Percentiles rank a stretch among this genome's conserved stretches.
phyloP scores from a whole-genome alignment of 345 rosid genomes.

The Euphorbia lathyris region DNA sequence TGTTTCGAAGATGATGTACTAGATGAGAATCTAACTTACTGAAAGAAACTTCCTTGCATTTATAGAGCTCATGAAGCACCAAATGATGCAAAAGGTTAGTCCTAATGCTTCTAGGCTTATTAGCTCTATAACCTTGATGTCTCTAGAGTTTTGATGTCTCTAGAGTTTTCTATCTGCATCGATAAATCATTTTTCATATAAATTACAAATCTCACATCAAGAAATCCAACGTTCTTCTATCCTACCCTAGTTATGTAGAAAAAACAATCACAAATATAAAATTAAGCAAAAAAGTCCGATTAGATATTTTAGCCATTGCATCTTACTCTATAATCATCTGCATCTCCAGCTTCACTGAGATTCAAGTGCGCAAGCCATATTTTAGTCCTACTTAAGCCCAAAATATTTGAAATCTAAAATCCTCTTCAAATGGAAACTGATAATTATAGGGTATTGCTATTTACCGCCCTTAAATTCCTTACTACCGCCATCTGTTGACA shows the following conservation, averaged over 20 bases:
- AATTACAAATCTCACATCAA: background rate
- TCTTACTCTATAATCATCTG: background rate
- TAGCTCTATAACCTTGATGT: background rate
- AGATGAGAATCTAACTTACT: background rate
- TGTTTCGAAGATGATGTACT: background rate
- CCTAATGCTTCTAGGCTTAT: background rate
- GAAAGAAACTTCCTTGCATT: background rate
- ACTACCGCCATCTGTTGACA: no score
- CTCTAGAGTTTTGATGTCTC: background rate
- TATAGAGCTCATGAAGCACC: background rate
- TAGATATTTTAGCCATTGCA: background rate
- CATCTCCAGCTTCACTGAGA: background rate
- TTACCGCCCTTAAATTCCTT: no score
- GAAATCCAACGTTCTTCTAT: background rate
- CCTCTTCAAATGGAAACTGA: background rate
- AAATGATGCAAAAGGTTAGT: background rate
- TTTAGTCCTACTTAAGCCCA: background rate
- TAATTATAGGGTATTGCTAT: background rate
- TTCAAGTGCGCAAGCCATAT: background rate
- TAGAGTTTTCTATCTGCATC: background rate
- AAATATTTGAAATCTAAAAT: background rate
- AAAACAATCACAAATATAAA: background rate
- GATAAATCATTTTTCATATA: background rate
- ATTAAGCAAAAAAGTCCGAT: background rate
- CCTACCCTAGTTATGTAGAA: background rate